Evolutionary conservation across 805 yeast species (phyloP), one percentile per base, ranked within the genome.

Genomic region (Candida xyloterini): DNA sequence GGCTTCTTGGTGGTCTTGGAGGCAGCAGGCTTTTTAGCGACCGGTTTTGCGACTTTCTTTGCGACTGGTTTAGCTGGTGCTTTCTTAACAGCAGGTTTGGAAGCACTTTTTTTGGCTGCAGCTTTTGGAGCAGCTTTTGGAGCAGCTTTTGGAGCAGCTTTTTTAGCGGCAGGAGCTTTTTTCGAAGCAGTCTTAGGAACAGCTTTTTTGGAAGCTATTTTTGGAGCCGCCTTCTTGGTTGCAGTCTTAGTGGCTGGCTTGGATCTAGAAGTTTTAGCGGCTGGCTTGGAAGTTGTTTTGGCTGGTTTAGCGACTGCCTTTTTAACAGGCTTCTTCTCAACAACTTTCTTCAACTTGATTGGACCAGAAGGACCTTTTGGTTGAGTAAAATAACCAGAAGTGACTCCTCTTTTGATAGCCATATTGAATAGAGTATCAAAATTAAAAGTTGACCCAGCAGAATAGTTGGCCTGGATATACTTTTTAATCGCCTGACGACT

Each of bases 301-400:
- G 25, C 20, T 18, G 26, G 26, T 24, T 24, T 26, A 10, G 28
- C 28, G 11, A 11, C 60, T 20, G 66, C 50, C 15, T 60, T 56
- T 55, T 55, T 57, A 18, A 53, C 44, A 15, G 58, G 59, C 55
- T 57, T 60, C 25, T 49, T 52, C 9, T 45, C 62, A 11, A 47
- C 35, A 21, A 37, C 49, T 53, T 76, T 77, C 57, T 67, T 71
- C 46, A 83, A 62, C 65, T 86, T 85, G 49, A 86, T 77, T 33
- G 95, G 86, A 35, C 95, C 95, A 10, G 95, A 80, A 14, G 95
- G 82, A 33, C 95, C 95, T 68, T 87, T 86, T 60, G 95, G 95
- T 67, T 85, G 95, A 32, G 73, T 60, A 50, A 87, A 84, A 37
- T 76, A 83, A 33, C 84, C 91, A n/a, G 78, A 60, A 46, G 74